Conservation (phyloP, 805 yeast genomes). For the Yamadazyma scolyti region DNA sequence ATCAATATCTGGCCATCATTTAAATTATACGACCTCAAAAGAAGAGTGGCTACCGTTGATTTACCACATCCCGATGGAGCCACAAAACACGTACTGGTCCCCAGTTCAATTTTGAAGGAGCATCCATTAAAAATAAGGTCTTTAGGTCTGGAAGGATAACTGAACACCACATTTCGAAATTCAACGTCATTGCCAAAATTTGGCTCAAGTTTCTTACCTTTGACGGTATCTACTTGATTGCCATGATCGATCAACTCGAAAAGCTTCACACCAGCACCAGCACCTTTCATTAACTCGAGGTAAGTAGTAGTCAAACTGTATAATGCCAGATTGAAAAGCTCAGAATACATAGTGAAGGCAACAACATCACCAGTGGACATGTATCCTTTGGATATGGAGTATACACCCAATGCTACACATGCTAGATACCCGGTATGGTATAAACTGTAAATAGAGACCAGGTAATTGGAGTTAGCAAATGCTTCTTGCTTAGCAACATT, state of each 20-base stretch:
- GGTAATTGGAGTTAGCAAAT: slow-evolving; percentile 41
- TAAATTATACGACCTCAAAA: slow-evolving; percentile 51
- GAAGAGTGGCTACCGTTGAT: slow-evolving; percentile 52
- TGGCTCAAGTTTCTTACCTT: slow-evolving; percentile 18
- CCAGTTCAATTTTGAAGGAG: slow-evolving; percentile 30
- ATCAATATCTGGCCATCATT: slow-evolving; percentile 45
- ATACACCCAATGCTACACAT: slow-evolving; percentile 41
- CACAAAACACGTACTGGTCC: slow-evolving; percentile 40
- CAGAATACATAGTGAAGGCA: slow-evolving; percentile 44
- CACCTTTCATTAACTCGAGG: slow-evolving; percentile 45
- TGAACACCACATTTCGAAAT: slow-evolving; percentile 36
- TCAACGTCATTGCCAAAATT: slow-evolving; percentile 28
- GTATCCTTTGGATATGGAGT: slow-evolving; percentile 37
- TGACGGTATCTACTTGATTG: slow-evolving; percentile 32
- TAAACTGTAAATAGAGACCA: slow-evolving; percentile 38
- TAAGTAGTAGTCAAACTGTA: slow-evolving; percentile 44
- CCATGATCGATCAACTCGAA: slow-evolving; percentile 39
- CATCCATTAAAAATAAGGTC: slow-evolving; percentile 35
- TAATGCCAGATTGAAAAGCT: slow-evolving; percentile 41
- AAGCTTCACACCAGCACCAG: slow-evolving; percentile 43
- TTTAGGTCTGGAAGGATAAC: slow-evolving; percentile 38
- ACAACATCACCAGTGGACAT: slow-evolving; percentile 48
- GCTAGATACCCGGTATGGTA: slow-evolving; percentile 42
- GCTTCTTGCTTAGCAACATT: slow-evolving; percentile 43
- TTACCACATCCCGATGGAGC: slow-evolving; percentile 66